A percentile compares a stretch with the other conserved stretches of the same genome.
Evolutionary conservation across 208 protist genomes (phyloP).

Genomic region (Trypanosoma conorhini): DNA sequence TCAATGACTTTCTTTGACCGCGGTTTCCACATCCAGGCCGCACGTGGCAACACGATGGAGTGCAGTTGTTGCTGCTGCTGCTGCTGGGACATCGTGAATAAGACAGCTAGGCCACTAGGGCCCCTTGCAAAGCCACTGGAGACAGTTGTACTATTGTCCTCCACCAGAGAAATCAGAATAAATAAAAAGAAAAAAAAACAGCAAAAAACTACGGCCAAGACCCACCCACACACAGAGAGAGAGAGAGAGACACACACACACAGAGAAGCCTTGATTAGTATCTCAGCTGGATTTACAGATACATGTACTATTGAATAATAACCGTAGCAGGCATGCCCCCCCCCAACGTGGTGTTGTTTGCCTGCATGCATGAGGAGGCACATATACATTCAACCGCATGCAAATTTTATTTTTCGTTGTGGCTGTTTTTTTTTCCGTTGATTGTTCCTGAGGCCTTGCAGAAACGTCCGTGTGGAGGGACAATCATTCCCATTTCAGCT

Average conservation of each 20-base stretch:
- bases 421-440: not conserved
- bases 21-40: conserved; percentile 78
- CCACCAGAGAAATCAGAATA: not conserved
- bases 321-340: not conserved
- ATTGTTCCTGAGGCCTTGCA: not conserved
- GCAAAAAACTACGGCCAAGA: too few species aligned
- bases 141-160: not conserved
- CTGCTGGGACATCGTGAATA: conserved; percentile 5
- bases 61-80: conserved; percentile 15
- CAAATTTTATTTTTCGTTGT: not conserved
- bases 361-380: not conserved
- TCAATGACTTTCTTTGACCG: conserved; percentile 46
- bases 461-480: not conserved
- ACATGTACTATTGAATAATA: conserved; percentile 1
- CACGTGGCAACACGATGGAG: conserved; percentile 20
- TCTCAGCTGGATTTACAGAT: not conserved
- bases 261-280: not conserved
- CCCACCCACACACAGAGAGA: too few species aligned
- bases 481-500: conserved; percentile 10
- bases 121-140: not conserved
- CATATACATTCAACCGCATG: conserved; percentile 6
- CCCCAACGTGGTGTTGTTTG: not conserved
- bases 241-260: not conserved
- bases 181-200: too few species aligned
- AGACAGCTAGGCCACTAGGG: not conserved